Conservation (phyloP, 169 alveolate species). For the Ichthyophthirius multifiliis region DNA sequence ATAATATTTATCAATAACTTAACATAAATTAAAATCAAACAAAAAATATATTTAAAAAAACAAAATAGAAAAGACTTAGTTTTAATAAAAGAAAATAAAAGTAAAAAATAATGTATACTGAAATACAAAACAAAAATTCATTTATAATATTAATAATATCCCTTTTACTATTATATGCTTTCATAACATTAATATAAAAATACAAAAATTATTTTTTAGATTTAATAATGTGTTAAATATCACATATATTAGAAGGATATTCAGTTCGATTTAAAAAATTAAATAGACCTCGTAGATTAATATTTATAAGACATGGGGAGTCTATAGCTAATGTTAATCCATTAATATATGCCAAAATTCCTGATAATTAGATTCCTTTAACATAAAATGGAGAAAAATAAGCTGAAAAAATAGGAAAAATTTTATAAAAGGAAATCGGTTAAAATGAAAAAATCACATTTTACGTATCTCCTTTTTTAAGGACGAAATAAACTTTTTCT, state of each 20-base stretch:
- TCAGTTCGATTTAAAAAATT: neutral
- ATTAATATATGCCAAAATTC: neutral
- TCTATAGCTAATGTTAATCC: neutral
- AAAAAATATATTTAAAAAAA: too few relatives aligned
- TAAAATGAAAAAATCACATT: neutral
- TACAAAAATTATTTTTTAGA: too few relatives aligned
- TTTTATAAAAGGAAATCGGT: neutral
- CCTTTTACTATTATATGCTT: too few relatives aligned
- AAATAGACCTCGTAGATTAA: neutral
- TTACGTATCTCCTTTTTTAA: neutral
- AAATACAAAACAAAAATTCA: too few relatives aligned
- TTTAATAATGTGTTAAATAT: neutral
- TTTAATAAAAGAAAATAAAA: too few relatives aligned
- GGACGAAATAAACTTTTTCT: neutral
- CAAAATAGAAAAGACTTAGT: too few relatives aligned
- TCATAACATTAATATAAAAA: too few relatives aligned
- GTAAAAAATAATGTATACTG: too few relatives aligned
- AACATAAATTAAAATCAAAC: too few relatives aligned
- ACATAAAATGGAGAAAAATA: neutral
- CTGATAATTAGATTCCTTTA: neutral
- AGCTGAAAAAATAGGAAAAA: neutral
- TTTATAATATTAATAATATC: too few relatives aligned
- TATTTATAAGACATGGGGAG: conserved; percentile 4
- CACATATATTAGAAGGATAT: neutral
- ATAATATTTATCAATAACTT: too few relatives aligned